Conservation (phyloP, 768 basidiomycete genomes). For the Boletellus emodensis region DNA sequence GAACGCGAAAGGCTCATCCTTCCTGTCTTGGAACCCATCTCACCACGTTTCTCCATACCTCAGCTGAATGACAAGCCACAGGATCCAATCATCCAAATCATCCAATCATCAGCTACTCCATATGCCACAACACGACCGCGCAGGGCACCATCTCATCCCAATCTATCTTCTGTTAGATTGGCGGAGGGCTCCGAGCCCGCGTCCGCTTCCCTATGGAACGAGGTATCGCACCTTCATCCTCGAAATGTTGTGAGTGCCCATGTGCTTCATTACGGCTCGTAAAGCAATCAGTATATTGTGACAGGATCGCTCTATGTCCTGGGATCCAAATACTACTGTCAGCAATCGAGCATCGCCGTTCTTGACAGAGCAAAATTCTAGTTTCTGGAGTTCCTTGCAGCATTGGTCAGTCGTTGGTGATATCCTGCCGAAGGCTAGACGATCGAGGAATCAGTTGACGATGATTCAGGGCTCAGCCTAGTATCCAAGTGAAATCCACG, state of each 20-base stretch:
- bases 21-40: conserved; percentile 36
- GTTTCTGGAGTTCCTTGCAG: conserved; percentile 52
- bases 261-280: not conserved
- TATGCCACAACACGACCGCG: not conserved
- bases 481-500: conserved; percentile 35
- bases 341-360: conserved; percentile 47
- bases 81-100: conserved; percentile 67
- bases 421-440: not conserved
- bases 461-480: conserved; percentile 46
- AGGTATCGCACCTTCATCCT: conserved; percentile 4
- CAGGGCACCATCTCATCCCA: not conserved
- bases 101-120: conserved; percentile 30
- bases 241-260: conserved; percentile 13
- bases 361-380: conserved; percentile 61
- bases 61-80: conserved; percentile 67
- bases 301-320: conserved; percentile 53
- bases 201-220: conserved; percentile 19
- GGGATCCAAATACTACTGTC: conserved; percentile 49
- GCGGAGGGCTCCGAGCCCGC: not conserved
- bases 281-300: conserved; percentile 3
- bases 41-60: conserved; percentile 58
- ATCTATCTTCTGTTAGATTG: not conserved
- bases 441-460: conserved; percentile 1
- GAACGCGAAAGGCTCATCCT: conserved; percentile 18
- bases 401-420: conserved; percentile 45